Percentiles rank a stretch among this genome's conserved stretches.
Evolutionary conservation across 495 filamentous ascomycete species (phyloP).

Genomic region (Bombardia bombarda): DNA sequence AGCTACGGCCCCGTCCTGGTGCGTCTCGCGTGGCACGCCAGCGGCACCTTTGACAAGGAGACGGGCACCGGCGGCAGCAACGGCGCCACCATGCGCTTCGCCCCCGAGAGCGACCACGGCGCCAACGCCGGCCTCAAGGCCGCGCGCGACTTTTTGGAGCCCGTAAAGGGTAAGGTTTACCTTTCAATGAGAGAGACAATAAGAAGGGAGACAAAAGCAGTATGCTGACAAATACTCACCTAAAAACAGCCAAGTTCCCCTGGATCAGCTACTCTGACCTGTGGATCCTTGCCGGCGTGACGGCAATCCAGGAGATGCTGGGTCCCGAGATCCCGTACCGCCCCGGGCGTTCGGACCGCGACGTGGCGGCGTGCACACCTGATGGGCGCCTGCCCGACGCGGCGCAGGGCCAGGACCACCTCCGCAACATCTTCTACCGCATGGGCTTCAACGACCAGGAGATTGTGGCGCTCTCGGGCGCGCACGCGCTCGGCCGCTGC

Average conservation of each 20-base stretch:
- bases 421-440: conserved; percentile 88
- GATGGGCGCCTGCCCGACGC: conserved; percentile 95
- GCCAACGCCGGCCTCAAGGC: conserved; percentile 86
- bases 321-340: conserved; percentile 85
- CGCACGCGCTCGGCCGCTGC: conserved; percentile 88
- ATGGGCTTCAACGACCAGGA: conserved; percentile 98
- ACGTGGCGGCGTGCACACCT: conserved; percentile 81
- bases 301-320: conserved; percentile 89
- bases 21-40: conserved; percentile 81
- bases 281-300: conserved; percentile 85
- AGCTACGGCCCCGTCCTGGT: conserved; percentile 88
- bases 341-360: conserved; percentile 76
- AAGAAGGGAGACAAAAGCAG: neutral
- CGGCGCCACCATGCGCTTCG: conserved; percentile 96
- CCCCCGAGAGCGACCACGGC: conserved; percentile 84
- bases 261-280: conserved; percentile 97
- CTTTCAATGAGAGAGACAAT: neutral
- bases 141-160: conserved; percentile 88
- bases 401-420: conserved; percentile 67
- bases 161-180: conserved; percentile 59
- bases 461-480: conserved; percentile 85
- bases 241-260: conserved; percentile 65
- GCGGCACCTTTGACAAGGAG: conserved; percentile 80
- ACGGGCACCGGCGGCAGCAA: conserved; percentile 91
- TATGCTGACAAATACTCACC: conserved; percentile 27